Percentiles rank a stretch among this genome's conserved stretches.
phyloP scores from a whole-genome alignment of 2,329 filamentous ascomycete genomes.

The Juglanconis sp. region DNA sequence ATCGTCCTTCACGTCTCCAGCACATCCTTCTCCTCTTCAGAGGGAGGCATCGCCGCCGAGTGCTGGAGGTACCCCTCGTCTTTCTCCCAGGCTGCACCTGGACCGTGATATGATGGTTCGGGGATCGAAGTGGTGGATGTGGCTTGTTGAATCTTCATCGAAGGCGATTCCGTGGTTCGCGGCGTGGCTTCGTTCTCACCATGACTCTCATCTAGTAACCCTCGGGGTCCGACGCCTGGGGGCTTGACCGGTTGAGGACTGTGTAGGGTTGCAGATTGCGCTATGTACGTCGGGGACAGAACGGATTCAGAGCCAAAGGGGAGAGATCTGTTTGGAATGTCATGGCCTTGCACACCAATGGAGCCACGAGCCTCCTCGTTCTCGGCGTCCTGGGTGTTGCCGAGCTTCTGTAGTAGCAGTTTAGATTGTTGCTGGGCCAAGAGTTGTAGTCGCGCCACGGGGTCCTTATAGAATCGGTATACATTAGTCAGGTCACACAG shows the following conservation, averaged over 20 bases:
- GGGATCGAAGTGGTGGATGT: slow-evolving; percentile 7
- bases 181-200: slow-evolving; percentile 19
- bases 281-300: slow-evolving; percentile 42
- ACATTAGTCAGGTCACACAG: slow-evolving; percentile 56
- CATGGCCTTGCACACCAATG: slow-evolving; percentile 11
- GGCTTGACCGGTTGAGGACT: slow-evolving; percentile 34
- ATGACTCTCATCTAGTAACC: slow-evolving; percentile 19
- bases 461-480: slow-evolving; percentile 58
- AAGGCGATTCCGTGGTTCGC: not conserved
- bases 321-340: slow-evolving; percentile 47
- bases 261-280: slow-evolving; percentile 34
- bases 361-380: slow-evolving; percentile 6
- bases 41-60: slow-evolving; percentile 37
- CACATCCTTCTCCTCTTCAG: slow-evolving; percentile 39
- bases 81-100: slow-evolving; percentile 50
- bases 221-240: slow-evolving; percentile 23
- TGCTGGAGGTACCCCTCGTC: slow-evolving; percentile 38
- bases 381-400: slow-evolving; percentile 27
- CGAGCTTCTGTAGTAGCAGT: slow-evolving; percentile 54
- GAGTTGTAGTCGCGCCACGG: slow-evolving; percentile 65
- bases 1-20: slow-evolving; percentile 32
- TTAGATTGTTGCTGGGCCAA: slow-evolving; percentile 65
- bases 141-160: not conserved
- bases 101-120: slow-evolving; percentile 47
- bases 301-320: slow-evolving; percentile 52